Evolutionary conservation across 768 basidiomycete genomes (phyloP), one percentile per base, ranked within the genome.

Genomic region (Boletus subcaerulescens): DNA sequence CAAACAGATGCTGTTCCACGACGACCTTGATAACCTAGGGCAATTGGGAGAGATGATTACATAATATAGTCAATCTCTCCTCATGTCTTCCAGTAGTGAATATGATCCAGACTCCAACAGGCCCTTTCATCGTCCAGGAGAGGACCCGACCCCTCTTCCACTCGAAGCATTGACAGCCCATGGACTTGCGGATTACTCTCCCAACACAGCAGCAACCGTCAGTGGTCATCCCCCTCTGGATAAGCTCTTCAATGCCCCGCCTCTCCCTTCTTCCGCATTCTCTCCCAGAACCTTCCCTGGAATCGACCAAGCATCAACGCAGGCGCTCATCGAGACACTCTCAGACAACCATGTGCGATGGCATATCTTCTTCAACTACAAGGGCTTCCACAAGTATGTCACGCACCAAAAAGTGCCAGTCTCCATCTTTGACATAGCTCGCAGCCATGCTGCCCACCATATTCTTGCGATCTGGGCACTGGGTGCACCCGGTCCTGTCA

Each of bases 401-500:
- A 35, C 15, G 18, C 41, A 44, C 26, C 35, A 20, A 52, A 17
- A 31, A 3, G 4, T 55, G 4, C 22, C 24, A 1, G 70, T 58
- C 40, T 58, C 58, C 5, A 10, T 52, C 20, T 50, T 49, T 59
- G 55, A 58, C 44, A 76, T 47, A 4, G 7, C 53, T 26, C 45
- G 48, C 33, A 82, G 81, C 52, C 87, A 89, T 69, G 69, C 78
- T 33, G 71, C 80, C 5, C 85, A 88, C 58, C 82, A 80, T 24
- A 58, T 80, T 18, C 66, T 86, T 24, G 83, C 84, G 7, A 75
- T 83, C 3, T 89, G 82, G 74, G 74, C 76, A 1, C 66, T 90
- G 12, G 88, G 87, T 2, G 86, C 79, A 0, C 69, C 75, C 14
- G 68, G 66, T 1, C 57, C 65, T 12, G 61, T 80, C 39, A 66